Base-by-base conservation (phyloP, 805 yeast species). In the Metschnikowia noctiluminum region DNA sequence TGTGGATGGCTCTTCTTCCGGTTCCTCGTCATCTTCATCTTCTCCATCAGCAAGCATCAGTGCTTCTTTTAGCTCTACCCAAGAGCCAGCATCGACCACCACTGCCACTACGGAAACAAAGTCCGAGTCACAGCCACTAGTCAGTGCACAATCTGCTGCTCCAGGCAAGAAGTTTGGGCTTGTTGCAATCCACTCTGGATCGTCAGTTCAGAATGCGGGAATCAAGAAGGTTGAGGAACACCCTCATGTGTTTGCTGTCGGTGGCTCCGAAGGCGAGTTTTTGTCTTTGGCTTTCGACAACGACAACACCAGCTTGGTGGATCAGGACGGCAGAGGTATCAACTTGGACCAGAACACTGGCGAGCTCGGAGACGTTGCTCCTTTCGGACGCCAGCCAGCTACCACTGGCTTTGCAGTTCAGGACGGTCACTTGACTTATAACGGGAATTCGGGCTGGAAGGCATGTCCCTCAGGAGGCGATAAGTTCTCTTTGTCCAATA, bases 391-490 rank as follows among this genome's bases (percentile, higher is more conserved):
- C 30, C 57, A 61, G 51, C 60, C 60, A 15, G 66, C 74, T 41
- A 61, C 74, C 31, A 50, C 66, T 15, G 72, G 76, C 3, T 78
- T 73, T 58, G 55, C 74, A 27, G 64, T 78, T 54, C 28, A 56
- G 7, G 59, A 65, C 40, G 76, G 73, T 35, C 54, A 65, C 58
- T 66, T 78, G 60, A 54, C 56, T 4, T 71, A 62, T 59, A 50
- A 65, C 35, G 71, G 68, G 40, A 54, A 63, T 30, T 54, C 60
- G 28, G 66, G 58, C 36, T 77, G 74, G 65, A 60, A 62, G 35
- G 77, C 77, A 34, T 68, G 73, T 48, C 71, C 73, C 35, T 54
- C 65, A 34, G 65, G 63, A 13, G 54, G 49, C 16, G 55, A 62
- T 57, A 60, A 62, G 30, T 49, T 30, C 16, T 40, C 49, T 5